Base-by-base conservation (phyloP, 768 basidiomycete species). In the Phanerochaete sordida region DNA sequence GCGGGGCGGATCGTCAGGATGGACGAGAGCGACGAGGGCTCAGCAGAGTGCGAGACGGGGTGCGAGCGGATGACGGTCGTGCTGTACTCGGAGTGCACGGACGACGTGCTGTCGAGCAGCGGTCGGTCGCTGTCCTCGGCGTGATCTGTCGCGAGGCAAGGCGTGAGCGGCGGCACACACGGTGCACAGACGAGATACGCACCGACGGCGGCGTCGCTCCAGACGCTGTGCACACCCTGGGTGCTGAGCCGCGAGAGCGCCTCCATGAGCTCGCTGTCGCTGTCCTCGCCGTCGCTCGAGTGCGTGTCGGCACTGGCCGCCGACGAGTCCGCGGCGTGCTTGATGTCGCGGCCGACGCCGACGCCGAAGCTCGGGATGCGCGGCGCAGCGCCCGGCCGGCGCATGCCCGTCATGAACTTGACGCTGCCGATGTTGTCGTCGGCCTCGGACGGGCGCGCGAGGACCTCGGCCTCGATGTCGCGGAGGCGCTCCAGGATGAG, bases 291-390 rank as follows among this genome's bases (percentile, higher is more conserved):
- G 48, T 37, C 51, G 51, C 76, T 75, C n/a, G 72, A 69, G 30
- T 71, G 69, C 49, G 64, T 70, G 15, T 69, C 67, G 7, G 78
- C 76, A 49, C 65, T 70, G 19, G 70, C 67, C 5, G 78, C 76
- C 33, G 77, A 75, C 7, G 74, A 70, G 24, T 69, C 70, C 26
- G 70, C 35, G 70, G 71, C 3, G 67, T 68, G 59, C 48, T 82
- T 74, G 52, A 89, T 84, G 46, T 84, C 80, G 67, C 83, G 83
- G 2, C 82, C 87, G 16, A 89, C 75, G 21, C 85, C 90, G 74
- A 85, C 75, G 0, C 90, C 90, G 69, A 95, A 95, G 74, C 91
- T 94, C 0, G 92, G 92, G 61, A 95, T 95, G 16, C 93, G 79
- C n/a, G 87, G 90, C 0, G 77, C 84, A 3, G 75, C 73, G 13